Evolutionary conservation across 2,329 filamentous ascomycete genomes (phyloP).

Genomic region (Zopfia rhizophila): DNA sequence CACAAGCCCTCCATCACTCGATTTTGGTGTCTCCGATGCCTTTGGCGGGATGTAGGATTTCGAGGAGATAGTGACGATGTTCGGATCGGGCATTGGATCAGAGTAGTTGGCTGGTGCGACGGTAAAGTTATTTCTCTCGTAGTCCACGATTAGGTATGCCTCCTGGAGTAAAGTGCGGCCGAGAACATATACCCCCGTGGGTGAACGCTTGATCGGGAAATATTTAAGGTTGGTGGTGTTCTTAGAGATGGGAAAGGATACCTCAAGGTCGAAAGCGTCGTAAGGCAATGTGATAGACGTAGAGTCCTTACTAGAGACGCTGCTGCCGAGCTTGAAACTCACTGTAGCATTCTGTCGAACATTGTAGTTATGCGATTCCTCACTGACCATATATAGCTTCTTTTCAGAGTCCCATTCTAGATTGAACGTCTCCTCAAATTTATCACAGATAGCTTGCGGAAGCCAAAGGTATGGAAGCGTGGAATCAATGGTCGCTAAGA

Average conservation of each 20-base stretch:
- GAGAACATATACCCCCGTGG: conserved; percentile 35
- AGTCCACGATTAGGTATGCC: conserved; percentile 51
- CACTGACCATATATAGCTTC: conserved; percentile 50
- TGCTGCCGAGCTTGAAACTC: conserved; percentile 36
- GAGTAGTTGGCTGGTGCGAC: conserved; percentile 38
- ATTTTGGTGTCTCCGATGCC: neutral
- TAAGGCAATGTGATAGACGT: conserved; percentile 42
- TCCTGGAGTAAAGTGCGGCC: conserved; percentile 51
- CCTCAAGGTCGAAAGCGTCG: conserved; percentile 36
- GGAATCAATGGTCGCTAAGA: conserved; percentile 51
- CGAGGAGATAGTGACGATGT: conserved; percentile 38
- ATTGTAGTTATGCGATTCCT: conserved; percentile 33
- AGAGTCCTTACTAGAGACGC: conserved; percentile 12
- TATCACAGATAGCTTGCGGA: conserved; percentile 47
- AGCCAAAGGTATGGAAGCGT: conserved; percentile 48
- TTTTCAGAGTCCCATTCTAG: conserved; percentile 44
- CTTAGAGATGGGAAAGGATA: conserved; percentile 18
- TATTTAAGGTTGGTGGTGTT: conserved; percentile 32
- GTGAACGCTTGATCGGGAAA: conserved; percentile 44
- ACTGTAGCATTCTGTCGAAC: conserved; percentile 36
- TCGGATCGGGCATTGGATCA: conserved; percentile 29
- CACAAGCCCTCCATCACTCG: too few species aligned
- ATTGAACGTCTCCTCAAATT: conserved; percentile 47
- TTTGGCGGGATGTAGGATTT: conserved; percentile 22
- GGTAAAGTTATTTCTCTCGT: conserved; percentile 47